phyloP scores from a whole-genome alignment of 148 eudicot species.

The Vaccinium vitisidaea region DNA sequence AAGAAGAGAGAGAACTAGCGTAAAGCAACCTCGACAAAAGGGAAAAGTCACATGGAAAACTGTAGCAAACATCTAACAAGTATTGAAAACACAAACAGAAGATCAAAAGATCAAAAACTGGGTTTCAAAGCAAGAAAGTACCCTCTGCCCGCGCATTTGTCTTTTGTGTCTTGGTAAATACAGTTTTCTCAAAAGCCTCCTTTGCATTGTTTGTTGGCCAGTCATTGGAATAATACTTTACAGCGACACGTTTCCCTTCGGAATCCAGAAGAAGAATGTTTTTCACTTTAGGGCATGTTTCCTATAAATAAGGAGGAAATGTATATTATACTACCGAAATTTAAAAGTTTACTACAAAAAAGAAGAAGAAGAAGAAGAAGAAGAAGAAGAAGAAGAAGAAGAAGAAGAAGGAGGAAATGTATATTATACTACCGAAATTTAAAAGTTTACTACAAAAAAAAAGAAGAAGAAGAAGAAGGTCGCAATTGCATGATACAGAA shows the following conservation, averaged over 20 bases:
- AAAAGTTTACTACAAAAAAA: neutral
- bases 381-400: too few species aligned
- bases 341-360: neutral
- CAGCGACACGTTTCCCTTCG: conserved; percentile 47
- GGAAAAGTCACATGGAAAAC: neutral
- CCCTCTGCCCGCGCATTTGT: conserved; percentile 43
- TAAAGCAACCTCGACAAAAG: neutral
- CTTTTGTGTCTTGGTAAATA: conserved; percentile 39
- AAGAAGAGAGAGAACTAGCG: neutral
- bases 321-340: neutral
- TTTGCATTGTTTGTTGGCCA: conserved; percentile 46
- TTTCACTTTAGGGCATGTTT: conserved; percentile 37
- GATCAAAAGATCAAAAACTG: neutral
- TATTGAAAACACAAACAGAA: neutral
- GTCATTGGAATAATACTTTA: conserved; percentile 40
- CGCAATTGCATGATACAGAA: neutral
- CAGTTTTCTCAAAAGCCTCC: conserved; percentile 40
- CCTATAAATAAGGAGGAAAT: conserved; percentile 26
- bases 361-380: too few species aligned
- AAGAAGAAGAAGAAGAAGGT: neutral
- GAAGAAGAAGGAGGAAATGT: neutral
- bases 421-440: neutral
- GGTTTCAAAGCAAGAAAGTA: conserved; percentile 7
- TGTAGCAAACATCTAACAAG: neutral
- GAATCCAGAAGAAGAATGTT: conserved; percentile 42